Conservation (phyloP, 441 rosid species). For the Corymbia citriodora region DNA sequence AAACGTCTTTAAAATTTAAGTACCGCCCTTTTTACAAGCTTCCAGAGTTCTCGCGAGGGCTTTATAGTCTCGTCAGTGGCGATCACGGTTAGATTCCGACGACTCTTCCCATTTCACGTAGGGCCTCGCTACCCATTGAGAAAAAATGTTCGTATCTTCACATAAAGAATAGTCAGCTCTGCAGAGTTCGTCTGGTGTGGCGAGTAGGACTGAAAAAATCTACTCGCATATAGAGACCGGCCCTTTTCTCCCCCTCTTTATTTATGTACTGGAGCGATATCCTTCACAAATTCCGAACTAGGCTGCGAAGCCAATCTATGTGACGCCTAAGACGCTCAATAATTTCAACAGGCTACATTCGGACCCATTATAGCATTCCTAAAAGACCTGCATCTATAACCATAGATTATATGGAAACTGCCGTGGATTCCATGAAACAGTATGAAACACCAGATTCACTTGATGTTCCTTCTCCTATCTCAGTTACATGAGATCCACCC, state of each 20-base stretch:
- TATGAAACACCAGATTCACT: background rate
- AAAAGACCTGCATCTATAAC: background rate
- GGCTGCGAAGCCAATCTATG: background rate
- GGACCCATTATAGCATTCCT: background rate
- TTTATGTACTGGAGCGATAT: background rate
- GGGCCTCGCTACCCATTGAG: background rate
- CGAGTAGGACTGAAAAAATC: background rate
- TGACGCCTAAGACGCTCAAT: background rate
- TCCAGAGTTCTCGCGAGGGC: background rate
- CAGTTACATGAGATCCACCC: background rate
- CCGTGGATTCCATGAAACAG: background rate
- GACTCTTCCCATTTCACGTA: background rate
- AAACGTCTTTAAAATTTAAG: background rate
- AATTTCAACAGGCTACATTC: background rate
- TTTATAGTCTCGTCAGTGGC: background rate
- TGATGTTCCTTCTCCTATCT: background rate
- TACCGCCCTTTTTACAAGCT: background rate
- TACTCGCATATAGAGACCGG: background rate
- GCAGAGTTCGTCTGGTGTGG: background rate
- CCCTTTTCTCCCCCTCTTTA: background rate
- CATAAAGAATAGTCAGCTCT: background rate
- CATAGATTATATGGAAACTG: background rate
- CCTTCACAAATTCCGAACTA: background rate
- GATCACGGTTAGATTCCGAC: background rate
- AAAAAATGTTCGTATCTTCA: background rate